Conservation (phyloP, 768 basidiomycete genomes). For the Mycena galopus region DNA sequence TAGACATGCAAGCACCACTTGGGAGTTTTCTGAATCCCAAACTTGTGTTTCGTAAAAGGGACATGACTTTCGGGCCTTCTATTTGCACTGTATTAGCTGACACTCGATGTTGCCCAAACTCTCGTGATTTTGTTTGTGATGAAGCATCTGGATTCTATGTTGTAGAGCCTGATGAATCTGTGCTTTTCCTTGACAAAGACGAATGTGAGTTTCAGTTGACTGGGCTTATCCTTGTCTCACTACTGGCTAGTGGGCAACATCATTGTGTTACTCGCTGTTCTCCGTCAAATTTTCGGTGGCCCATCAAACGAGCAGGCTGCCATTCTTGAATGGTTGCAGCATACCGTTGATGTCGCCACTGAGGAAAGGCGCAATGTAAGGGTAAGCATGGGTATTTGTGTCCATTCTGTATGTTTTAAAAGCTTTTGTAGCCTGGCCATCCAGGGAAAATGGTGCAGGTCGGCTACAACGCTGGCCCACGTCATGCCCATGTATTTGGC, state of each 20-base stretch:
- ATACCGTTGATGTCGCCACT: not conserved
- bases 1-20: too few species aligned
- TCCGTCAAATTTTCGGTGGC: too few species aligned
- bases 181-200: not conserved
- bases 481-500: slow-evolving; percentile 18
- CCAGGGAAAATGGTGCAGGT: slow-evolving; percentile 11
- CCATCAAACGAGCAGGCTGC: too few species aligned
- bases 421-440: not conserved
- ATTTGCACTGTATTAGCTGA: not conserved
- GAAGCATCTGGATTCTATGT: not conserved
- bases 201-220: not conserved
- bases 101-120: not conserved
- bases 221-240: not conserved
- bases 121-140: not conserved
- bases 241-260: not conserved
- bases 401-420: not conserved
- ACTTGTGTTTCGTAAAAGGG: not conserved
- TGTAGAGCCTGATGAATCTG: not conserved
- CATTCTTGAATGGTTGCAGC: too few species aligned
- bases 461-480: slow-evolving; percentile 21
- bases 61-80: not conserved
- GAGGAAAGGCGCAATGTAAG: slow-evolving; percentile 12
- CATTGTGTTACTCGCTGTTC: not conserved
- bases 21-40: not conserved
- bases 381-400: not conserved